phyloP scores from a whole-genome alignment of 352 stramenopile species.

The Pythium monospermum region DNA sequence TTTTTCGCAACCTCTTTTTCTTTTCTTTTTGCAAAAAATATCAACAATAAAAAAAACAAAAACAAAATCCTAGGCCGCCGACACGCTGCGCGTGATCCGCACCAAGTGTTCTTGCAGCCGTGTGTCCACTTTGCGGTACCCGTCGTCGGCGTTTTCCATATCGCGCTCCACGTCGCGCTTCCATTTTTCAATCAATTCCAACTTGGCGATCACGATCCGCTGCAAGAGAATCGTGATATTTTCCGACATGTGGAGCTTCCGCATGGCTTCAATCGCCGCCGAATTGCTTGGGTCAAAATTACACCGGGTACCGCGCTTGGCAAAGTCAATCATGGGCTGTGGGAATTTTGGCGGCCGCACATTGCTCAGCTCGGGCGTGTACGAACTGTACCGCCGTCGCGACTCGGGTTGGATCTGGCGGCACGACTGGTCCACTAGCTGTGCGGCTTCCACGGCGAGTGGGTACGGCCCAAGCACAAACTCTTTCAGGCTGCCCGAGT shows the following conservation, averaged over 20 bases:
- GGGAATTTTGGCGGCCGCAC: constrained; percentile 47
- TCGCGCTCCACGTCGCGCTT: constrained; percentile 61
- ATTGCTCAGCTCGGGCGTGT: constrained; percentile 42
- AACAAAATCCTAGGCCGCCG: constrained; percentile 35
- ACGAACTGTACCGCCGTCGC: constrained; percentile 61
- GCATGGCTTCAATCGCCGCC: constrained; percentile 66
- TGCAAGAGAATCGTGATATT: constrained; percentile 81
- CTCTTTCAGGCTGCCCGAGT: constrained; percentile 66
- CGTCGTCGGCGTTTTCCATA: constrained; percentile 43
- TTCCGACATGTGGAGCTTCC: constrained; percentile 70
- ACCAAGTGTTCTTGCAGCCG: constrained; percentile 66
- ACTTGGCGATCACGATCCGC: constrained; percentile 76
- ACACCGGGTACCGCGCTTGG: constrained; percentile 29
- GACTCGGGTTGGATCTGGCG: constrained; percentile 76
- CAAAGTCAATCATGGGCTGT: constrained; percentile 39
- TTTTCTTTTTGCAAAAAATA: too few relatives aligned
- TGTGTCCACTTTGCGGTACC: constrained; percentile 53
- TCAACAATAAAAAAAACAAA: too few relatives aligned
- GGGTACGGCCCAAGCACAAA: constrained; percentile 73
- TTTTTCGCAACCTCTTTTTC: too few relatives aligned
- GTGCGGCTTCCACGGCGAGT: constrained; percentile 65
- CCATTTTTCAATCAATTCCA: constrained; percentile 79
- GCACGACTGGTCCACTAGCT: constrained; percentile 64
- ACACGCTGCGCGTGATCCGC: constrained; percentile 54
- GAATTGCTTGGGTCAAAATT: constrained; percentile 33